These are phyloP conservation scores for Diaporthe sp. DNA, from an alignment of 2,329 filamentous ascomycete genomes.

Conservation along the genomic window DNA sequence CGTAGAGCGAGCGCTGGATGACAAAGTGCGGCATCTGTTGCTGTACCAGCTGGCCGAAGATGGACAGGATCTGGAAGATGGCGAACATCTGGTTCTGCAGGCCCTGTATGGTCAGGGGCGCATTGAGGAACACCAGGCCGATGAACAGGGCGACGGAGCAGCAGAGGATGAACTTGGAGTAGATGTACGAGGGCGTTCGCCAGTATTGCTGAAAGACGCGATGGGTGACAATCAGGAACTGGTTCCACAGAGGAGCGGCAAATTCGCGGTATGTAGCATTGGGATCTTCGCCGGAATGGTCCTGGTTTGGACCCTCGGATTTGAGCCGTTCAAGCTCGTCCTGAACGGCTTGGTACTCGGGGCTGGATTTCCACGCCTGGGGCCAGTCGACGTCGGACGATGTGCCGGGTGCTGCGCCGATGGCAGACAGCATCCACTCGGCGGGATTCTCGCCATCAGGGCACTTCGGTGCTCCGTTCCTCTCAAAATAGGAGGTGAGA, in stretches of 20 bases:
- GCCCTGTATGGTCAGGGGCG: conserved; percentile 80
- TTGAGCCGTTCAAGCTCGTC: conserved; percentile 47
- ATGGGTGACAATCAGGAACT: conserved; percentile 76
- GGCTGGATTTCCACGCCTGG: conserved; percentile 52
- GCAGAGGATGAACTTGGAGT: conserved; percentile 82
- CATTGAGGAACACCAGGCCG: conserved; percentile 84
- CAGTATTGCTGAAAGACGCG: conserved; percentile 94
- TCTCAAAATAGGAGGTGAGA: conserved; percentile 69
- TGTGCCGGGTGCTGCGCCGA: conserved; percentile 59
- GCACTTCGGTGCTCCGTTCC: conserved; percentile 70
- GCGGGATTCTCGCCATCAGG: conserved; percentile 72
- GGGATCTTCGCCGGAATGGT: background rate
- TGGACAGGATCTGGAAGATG: conserved; percentile 86
- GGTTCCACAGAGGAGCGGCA: conserved; percentile 79
- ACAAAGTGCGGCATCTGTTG: conserved; percentile 91
- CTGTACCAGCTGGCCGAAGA: conserved; percentile 85
- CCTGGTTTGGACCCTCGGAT: conserved; percentile 54
- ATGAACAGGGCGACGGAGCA: conserved; percentile 79
- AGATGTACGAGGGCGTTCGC: conserved; percentile 91
- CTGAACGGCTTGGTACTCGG: conserved; percentile 49
- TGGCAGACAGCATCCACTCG: conserved; percentile 73
- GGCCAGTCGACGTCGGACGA: conserved; percentile 54
- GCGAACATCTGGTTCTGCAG: conserved; percentile 90
- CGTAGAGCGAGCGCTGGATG: conserved; percentile 84
- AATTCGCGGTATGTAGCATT: conserved; percentile 76